These are phyloP conservation scores for Candida oleophila DNA, from an alignment of 805 yeast genomes.

Conservation along the genomic window DNA sequence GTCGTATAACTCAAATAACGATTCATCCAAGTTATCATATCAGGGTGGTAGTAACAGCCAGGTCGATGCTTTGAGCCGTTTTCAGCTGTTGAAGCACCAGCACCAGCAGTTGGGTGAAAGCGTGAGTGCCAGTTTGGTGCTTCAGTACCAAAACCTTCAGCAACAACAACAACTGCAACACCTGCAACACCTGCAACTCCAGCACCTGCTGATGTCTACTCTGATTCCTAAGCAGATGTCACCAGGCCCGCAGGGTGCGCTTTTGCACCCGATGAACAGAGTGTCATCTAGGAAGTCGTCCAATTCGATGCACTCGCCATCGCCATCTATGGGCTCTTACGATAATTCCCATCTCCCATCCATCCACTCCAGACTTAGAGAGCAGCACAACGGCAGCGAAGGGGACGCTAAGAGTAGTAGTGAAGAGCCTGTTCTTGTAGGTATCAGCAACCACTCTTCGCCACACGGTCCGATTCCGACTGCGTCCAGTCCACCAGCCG, in stretches of 20 bases:
- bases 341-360: conserved; percentile 31
- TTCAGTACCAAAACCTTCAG: conserved; percentile 19
- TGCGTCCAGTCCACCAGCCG: not conserved
- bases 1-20: conserved; percentile 13
- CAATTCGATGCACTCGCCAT: conserved; percentile 25
- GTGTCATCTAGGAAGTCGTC: conserved; percentile 15
- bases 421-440: not conserved
- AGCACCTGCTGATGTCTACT: not conserved
- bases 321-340: conserved; percentile 20
- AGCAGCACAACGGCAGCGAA: conserved; percentile 7
- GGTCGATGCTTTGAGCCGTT: conserved; percentile 49
- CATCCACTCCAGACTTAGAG: conserved; percentile 31
- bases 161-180: conserved; percentile 8
- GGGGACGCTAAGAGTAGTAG: not conserved
- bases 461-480: not conserved
- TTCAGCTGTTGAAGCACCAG: conserved; percentile 50
- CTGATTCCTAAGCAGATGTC: not conserved
- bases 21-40: conserved; percentile 11
- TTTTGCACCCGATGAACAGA: not conserved
- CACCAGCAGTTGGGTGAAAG: conserved; percentile 58
- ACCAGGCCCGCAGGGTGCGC: not conserved
- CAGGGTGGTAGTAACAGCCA: conserved; percentile 20
- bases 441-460: not conserved
- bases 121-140: conserved; percentile 48
- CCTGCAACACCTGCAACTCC: not conserved